Evolutionary conservation across 768 basidiomycete species (phyloP).

Genomic region (Leccinum sublutescens): DNA sequence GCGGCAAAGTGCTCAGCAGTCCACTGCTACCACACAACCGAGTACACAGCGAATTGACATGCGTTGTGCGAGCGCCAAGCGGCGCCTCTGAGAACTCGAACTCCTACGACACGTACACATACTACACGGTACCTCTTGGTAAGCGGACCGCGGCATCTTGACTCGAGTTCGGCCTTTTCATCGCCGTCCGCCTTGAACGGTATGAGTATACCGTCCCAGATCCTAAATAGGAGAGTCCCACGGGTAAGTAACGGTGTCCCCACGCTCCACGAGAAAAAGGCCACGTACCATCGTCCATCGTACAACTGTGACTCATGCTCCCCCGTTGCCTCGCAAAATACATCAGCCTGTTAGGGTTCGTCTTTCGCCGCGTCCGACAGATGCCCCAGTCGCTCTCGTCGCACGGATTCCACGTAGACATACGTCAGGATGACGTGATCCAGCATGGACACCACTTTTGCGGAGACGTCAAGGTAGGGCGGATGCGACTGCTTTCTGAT

Average conservation of each 20-base stretch:
- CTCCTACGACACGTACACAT: background rate
- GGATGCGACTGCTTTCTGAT: slow-evolving; percentile 22
- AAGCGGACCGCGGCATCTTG: background rate
- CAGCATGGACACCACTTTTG: slow-evolving; percentile 19
- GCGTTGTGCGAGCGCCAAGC: background rate
- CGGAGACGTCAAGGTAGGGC: slow-evolving; percentile 28
- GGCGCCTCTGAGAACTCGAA: background rate
- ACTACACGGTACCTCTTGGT: background rate
- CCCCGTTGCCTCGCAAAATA: background rate
- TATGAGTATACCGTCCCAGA: background rate
- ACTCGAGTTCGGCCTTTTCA: background rate
- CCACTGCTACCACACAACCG: background rate
- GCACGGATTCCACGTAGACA: slow-evolving; percentile 27
- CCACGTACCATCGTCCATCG: background rate
- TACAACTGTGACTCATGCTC: background rate
- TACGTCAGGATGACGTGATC: slow-evolving; percentile 30
- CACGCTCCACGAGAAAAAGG: background rate
- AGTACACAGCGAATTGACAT: background rate
- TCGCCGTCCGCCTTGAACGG: background rate
- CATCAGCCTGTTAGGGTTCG: background rate
- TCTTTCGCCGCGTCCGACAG: background rate
- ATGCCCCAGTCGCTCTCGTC: slow-evolving; percentile 23
- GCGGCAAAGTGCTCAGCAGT: background rate
- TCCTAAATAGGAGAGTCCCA: background rate
- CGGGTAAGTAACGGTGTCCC: background rate